These are phyloP conservation scores for Coemansia sp. DNA, from an alignment of 192 early-diverging fungal genomes.

Conservation along the genomic window DNA sequence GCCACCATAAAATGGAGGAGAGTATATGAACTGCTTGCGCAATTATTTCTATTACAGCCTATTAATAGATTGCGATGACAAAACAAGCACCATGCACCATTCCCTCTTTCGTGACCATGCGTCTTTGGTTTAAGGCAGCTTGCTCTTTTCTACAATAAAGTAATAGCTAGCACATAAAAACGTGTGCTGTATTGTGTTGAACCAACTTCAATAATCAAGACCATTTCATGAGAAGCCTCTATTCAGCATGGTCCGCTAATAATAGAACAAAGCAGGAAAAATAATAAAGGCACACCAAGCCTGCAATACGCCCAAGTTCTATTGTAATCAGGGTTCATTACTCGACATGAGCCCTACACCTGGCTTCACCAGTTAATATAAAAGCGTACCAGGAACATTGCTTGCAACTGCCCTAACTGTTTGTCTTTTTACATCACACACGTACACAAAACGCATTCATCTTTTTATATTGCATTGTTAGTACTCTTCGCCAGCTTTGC, in stretches of 20 bases:
- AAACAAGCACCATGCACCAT: neutral
- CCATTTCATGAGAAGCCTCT: neutral
- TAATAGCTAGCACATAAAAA: neutral
- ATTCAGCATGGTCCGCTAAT: neutral
- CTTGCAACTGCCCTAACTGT: neutral
- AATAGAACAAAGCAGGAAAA: constrained; percentile 1
- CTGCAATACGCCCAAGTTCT: neutral
- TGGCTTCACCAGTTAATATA: neutral
- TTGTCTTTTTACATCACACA: neutral
- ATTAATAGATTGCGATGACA: neutral
- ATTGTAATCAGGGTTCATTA: neutral
- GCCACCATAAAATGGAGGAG: neutral
- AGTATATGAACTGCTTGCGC: neutral
- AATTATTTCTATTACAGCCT: neutral
- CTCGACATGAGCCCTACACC: neutral
- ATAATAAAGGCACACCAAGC: neutral
- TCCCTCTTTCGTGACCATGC: neutral
- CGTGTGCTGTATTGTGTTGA: neutral
- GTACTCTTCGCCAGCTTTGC: neutral
- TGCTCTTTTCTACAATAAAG: neutral
- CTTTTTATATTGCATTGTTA: neutral
- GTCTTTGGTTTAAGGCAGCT: neutral
- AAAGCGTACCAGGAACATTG: neutral
- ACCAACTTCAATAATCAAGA: neutral
- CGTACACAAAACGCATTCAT: neutral